These are phyloP conservation scores for Metschnikowia chrysomelidarum DNA, from an alignment of 805 yeast species.

Conservation along the genomic window DNA sequence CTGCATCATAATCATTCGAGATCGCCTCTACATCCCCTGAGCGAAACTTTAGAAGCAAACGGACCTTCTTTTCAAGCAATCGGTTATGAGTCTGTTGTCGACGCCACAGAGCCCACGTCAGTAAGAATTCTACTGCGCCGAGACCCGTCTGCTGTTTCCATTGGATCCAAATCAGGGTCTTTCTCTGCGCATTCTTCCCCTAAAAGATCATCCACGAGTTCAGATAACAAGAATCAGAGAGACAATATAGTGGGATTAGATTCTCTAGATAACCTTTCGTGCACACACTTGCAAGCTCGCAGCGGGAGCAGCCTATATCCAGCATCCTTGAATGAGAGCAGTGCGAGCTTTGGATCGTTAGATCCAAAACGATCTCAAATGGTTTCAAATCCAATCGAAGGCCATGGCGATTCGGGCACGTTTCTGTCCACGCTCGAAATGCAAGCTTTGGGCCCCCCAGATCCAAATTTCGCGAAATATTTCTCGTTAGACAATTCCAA, in stretches of 20 bases:
- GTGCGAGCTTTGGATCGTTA: constrained; percentile 14
- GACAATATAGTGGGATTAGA: too few relatives aligned
- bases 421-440: constrained; percentile 7
- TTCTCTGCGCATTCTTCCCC: constrained; percentile 6
- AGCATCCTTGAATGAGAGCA: constrained; percentile 7
- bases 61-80: constrained; percentile 34
- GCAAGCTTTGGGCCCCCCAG: constrained; percentile 10
- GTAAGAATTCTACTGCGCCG: constrained; percentile 19
- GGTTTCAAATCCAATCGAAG: background rate
- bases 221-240: constrained; percentile 6
- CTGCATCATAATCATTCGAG: constrained; percentile 1
- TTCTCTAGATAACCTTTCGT: background rate
- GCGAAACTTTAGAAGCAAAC: background rate
- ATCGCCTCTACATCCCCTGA: background rate
- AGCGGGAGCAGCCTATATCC: constrained; percentile 1
- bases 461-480: constrained; percentile 1
- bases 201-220: constrained; percentile 9
- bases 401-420: background rate
- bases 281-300: background rate
- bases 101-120: constrained; percentile 29
- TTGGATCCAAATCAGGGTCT: constrained; percentile 7
- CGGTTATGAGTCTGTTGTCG: constrained; percentile 31
- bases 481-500: background rate
- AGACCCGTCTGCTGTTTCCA: constrained; percentile 7
- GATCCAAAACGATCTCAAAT: constrained; percentile 12